These are phyloP conservation scores for Mallotus japonicus DNA, from an alignment of 441 rosid species.

Conservation along the genomic window DNA sequence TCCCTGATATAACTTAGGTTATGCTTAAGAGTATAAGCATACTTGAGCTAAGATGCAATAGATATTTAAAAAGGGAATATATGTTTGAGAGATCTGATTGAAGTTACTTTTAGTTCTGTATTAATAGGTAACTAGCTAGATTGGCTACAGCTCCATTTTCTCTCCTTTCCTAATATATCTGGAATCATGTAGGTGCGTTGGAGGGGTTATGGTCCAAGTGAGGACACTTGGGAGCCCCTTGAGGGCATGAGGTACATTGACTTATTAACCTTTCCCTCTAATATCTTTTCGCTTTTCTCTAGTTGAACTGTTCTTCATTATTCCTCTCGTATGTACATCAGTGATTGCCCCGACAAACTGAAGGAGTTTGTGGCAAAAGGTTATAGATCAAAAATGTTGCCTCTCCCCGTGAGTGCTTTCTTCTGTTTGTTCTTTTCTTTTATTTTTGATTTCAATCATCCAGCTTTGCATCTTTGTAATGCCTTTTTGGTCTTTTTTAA, in stretches of 20 bases:
- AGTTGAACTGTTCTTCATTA: neutral
- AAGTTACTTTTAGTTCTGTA: neutral
- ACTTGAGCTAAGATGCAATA: neutral
- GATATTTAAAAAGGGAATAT: neutral
- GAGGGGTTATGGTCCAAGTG: slow-evolving; percentile 17
- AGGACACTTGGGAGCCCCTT: slow-evolving; percentile 44
- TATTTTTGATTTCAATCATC: neutral
- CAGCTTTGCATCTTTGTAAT: neutral
- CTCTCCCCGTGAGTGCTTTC: slow-evolving; percentile 38
- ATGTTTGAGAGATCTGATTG: neutral
- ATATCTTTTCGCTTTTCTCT: neutral
- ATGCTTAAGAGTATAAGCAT: neutral
- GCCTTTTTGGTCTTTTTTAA: neutral
- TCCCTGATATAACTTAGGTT: neutral
- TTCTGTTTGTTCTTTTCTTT: neutral
- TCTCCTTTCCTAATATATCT: neutral
- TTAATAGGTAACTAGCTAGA: neutral
- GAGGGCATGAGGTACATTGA: slow-evolving; percentile 32
- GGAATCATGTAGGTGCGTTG: slow-evolving; percentile 15
- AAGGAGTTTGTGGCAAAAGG: slow-evolving; percentile 38
- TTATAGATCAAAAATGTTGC: slow-evolving; percentile 26
- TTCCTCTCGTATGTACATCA: slow-evolving; percentile 2
- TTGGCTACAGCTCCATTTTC: neutral
- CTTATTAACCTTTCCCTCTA: neutral
- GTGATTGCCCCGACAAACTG: slow-evolving; percentile 33